phyloP scores from a whole-genome alignment of 2,329 filamentous ascomycete species.

The Pyrenochaeta sp. region DNA sequence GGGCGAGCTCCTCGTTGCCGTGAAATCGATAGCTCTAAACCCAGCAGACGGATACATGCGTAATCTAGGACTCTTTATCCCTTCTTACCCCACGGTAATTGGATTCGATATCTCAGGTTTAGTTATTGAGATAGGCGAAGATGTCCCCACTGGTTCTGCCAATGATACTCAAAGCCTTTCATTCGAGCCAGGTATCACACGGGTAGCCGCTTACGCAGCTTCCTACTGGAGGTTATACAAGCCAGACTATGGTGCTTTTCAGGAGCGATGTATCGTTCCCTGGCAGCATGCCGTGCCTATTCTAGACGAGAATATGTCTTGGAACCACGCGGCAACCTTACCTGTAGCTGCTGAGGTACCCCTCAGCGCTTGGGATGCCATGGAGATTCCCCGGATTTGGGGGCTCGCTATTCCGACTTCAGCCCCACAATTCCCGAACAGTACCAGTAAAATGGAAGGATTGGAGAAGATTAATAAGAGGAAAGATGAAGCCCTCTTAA shows the following conservation, averaged over 20 bases:
- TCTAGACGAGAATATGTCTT: neutral
- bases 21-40: constrained; percentile 3
- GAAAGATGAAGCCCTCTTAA: constrained; percentile 47
- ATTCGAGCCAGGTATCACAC: constrained; percentile 1
- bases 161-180: neutral
- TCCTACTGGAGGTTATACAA: neutral
- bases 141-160: neutral
- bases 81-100: neutral
- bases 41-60: constrained; percentile 1
- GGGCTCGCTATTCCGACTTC: neutral
- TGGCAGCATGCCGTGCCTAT: constrained; percentile 2
- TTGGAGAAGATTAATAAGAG: neutral
- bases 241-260: neutral
- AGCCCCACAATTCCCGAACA: neutral
- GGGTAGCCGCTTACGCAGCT: neutral
- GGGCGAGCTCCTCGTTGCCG: neutral
- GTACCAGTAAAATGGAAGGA: neutral
- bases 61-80: neutral
- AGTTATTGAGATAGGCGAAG: neutral
- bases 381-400: neutral
- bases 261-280: constrained; percentile 2
- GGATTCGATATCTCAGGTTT: constrained; percentile 1
- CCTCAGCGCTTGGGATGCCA: constrained; percentile 1
- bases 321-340: constrained; percentile 1
- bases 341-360: neutral